Percentiles rank a stretch among this genome's conserved stretches.
Evolutionary conservation across 345 rosid species (phyloP).

Genomic region (Hibiscus syriacus): DNA sequence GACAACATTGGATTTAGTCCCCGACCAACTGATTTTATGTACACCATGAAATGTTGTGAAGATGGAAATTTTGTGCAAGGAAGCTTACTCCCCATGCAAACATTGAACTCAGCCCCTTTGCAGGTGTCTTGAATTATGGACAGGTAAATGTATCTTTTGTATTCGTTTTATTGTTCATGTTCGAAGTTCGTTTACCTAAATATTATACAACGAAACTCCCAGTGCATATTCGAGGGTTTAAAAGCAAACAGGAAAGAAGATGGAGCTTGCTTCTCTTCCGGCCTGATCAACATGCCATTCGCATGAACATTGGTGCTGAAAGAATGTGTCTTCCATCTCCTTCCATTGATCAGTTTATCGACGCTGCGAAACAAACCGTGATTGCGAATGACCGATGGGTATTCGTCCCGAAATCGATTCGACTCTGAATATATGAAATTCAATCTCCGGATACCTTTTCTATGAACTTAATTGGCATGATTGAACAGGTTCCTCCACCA

Average conservation of each 20-base stretch:
- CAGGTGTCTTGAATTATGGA: conserved; percentile 76
- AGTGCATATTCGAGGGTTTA: conserved; percentile 72
- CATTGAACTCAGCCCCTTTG: conserved; percentile 66
- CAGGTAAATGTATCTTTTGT: conserved; percentile 37
- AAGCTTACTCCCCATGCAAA: conserved; percentile 40
- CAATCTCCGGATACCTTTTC: not conserved
- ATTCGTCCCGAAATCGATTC: not conserved
- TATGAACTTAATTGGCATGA: not conserved
- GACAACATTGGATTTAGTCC: conserved; percentile 68
- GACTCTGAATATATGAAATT: no score
- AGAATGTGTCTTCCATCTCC: conserved; percentile 89
- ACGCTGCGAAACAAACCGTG: conserved; percentile 55
- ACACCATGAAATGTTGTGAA: conserved; percentile 43
- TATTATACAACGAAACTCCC: not conserved
- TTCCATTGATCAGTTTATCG: conserved; percentile 56
- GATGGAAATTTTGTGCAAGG: conserved; percentile 45
- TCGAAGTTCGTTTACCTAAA: not conserved
- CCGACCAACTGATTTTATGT: conserved; percentile 67
- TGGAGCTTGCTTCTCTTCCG: conserved; percentile 59
- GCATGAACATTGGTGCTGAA: conserved; percentile 73
- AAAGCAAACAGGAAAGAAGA: conserved; percentile 70
- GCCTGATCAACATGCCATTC: conserved; percentile 56
- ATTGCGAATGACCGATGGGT: conserved; percentile 83
- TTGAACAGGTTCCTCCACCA: conserved; percentile 9
- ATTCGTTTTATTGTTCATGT: not conserved